Evolutionary conservation across 2,329 filamentous ascomycete genomes (phyloP).

Genomic region (Sclerotinia nivalis): DNA sequence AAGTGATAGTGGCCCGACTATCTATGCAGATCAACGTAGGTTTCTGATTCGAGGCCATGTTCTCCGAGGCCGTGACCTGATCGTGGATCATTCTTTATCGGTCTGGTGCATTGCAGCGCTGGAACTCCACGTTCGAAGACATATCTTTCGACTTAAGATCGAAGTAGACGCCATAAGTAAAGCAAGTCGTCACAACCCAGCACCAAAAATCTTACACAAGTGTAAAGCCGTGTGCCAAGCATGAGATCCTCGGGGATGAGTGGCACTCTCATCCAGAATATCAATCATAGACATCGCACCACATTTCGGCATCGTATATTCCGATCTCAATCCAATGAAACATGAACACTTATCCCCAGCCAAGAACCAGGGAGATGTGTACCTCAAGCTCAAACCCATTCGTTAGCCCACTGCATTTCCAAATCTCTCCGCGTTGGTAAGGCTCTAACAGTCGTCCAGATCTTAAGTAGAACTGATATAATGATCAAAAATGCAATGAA

Average conservation of each 20-base stretch:
- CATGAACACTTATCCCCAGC: not conserved
- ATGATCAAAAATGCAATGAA: constrained; percentile 19
- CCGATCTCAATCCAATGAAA: not conserved
- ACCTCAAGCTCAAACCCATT: constrained; percentile 10
- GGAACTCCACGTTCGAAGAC: not conserved
- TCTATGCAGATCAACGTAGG: not conserved
- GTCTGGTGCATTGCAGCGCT: not conserved
- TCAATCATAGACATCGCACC: accelerated
- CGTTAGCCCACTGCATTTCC: constrained; percentile 2
- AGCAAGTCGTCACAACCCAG: not conserved
- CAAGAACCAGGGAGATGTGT: not conserved
- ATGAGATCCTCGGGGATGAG: not conserved
- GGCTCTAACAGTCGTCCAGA: constrained; percentile 13
- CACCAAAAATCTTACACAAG: not conserved
- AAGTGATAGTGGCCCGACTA: not conserved
- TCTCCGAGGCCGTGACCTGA: too few species aligned
- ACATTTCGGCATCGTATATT: not conserved
- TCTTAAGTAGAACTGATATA: constrained; percentile 10
- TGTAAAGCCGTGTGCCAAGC: too few species aligned
- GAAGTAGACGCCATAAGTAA: too few species aligned
- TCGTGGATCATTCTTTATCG: not conserved
- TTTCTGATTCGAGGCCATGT: not conserved
- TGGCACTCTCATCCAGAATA: not conserved
- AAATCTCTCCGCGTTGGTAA: constrained; percentile 10
- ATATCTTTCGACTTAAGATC: not conserved